Evolutionary conservation across 1,284 basidiomycete genomes (phyloP), one percentile per base, ranked within the genome.

Genomic region (Neonothopanus nambi): DNA sequence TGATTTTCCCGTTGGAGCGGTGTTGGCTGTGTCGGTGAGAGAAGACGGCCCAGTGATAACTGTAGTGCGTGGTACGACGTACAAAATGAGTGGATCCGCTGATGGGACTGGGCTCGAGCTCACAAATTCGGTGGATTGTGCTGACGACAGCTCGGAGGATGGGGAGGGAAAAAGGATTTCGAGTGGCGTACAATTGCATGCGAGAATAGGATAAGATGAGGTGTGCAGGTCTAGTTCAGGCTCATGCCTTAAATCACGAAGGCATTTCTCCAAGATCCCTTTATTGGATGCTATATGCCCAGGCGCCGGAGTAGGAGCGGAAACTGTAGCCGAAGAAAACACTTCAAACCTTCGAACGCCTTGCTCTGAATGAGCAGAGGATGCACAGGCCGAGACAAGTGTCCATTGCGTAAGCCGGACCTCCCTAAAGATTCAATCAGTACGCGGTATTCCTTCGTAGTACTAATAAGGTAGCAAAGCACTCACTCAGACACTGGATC

Each of bases 311-410:
- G 23, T n/a, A 3, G 40, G n/a, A 2, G 26, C 17, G 28, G 23
- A 24, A 23, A 17, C 40, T 8, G 43, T 21, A 15, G 40, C 38
- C 11, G 26, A 28, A 12, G 44, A n/a, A 45, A 61, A 59, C 15
- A 63, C 52, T 12, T 46, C n/a, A 39, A 67, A 65, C 11, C 64
- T 59, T 36, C 54, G 54, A 44, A 60, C 45, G 21, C 45, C 55
- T 20, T 40, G 37, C 36, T 59, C 52, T 17, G 23, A 30, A 45
- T 67, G 65, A 17, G 38, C 55, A 6, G 57, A 54, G 1, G 57
- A 33, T 11, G 62, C 55, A 36, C 65, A 67, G 11, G 65, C 58
- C 41, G 62, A 63, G 39, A 67, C 59, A 3, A 67, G 56, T 23
- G 65, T 64, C 9, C 62, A 59, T 21, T 58, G 57, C 17, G 52